Evolutionary conservation across 148 eudicot species (phyloP).

Genomic region (Vaccinium myrtillus): DNA sequence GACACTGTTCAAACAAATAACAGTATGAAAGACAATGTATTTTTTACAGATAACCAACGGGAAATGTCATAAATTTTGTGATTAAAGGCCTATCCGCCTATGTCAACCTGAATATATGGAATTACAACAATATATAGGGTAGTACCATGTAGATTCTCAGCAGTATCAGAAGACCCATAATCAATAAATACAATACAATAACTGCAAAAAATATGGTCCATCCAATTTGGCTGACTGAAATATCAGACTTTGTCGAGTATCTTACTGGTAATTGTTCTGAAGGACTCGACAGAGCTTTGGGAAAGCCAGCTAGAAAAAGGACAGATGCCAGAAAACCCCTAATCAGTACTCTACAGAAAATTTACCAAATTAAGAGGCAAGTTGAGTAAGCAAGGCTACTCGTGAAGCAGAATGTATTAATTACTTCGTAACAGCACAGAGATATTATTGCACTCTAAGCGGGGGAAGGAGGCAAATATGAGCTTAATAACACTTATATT

Average conservation of each 20-base stretch:
- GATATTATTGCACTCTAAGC: neutral
- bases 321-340: conserved; percentile 7
- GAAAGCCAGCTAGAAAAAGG: neutral
- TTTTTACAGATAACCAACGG: neutral
- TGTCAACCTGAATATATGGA: neutral
- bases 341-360: neutral
- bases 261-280: neutral
- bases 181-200: neutral
- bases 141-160: neutral
- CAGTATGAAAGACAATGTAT: neutral
- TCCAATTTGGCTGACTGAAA: neutral
- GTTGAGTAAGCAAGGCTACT: neutral
- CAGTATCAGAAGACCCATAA: conserved; percentile 4
- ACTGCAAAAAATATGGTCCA: neutral
- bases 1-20: neutral
- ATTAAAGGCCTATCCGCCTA: neutral
- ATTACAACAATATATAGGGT: neutral
- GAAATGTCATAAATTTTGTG: neutral
- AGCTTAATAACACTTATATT: conserved; percentile 1
- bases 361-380: neutral
- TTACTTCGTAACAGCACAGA: neutral
- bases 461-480: neutral
- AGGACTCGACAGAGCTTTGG: neutral
- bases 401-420: neutral
- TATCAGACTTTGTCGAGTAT: neutral